Evolutionary conservation across 371 early-diverging fungal species (phyloP), one percentile per base, ranked within the genome.

Genomic region (Actinomucor elegans): DNA sequence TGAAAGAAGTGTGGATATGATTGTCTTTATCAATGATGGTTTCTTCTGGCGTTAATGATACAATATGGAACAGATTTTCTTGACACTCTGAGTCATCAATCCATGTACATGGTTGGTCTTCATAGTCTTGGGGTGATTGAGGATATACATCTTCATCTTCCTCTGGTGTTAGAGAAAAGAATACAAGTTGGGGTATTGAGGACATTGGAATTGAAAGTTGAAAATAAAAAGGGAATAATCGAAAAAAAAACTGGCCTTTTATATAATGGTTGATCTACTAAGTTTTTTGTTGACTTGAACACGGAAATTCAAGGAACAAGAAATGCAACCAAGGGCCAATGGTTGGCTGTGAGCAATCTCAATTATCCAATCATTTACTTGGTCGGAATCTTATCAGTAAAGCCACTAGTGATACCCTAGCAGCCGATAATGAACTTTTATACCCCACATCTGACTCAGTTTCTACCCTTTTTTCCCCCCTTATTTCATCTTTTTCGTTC

Each of bases 21-120:
- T 76, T 72, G 35, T 70, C 59, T 47, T 69, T 51, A 38, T 73
- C 73, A 46, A 65, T 54, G 1, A 35, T 42, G 1, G 76, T 48
- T 40, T 72, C 76, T 55, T 76, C 76, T 8, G 76, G 71, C 27
- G 66, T 59, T 17, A 76, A 46, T 6, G 70, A 60, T 5, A 72
- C 3, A 32, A 76, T 70, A 26, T 61, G 61, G 45, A 70, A 70
- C 18, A 71, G 45, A 41, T 70, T 70, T 34, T 74, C 75, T 59
- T 74, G 75, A 27, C 61, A 63, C 33, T 70, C 71, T 24, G 61
- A 66, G 42, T 74, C 75, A 12, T 74, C 69, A 9, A 74, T 46
- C 71, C 68, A 71, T 15, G 17, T 38, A 14, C 26, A 35, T 14
- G n/a, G 5, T n/a, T 48, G 35, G 32, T 59, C 26, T 27, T 61